Evolutionary conservation across 768 basidiomycete species (phyloP), one percentile per base, ranked within the genome.

Genomic region (Agaricus subrufescens): DNA sequence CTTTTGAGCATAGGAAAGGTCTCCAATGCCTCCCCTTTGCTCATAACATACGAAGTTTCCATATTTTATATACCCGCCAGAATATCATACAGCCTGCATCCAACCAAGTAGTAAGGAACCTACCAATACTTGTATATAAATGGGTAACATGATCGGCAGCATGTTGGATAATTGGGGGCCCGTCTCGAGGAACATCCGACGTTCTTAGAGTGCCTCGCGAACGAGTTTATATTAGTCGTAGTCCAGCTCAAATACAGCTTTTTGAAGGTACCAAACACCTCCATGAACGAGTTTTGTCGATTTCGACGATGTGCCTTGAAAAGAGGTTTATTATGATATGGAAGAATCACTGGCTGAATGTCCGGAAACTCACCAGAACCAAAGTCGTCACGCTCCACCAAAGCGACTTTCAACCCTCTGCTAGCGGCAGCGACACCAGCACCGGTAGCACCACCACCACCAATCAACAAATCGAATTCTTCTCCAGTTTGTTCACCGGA

Each of bases 161-260:
- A 19, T 19, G 19, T 19, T 19, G 19, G 19, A 19, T 19, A 19
- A 79, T 71, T 99, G 97, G 0, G 96, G 96, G 0, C 96, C 96
- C 0, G 91, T 98, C 65, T 97, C 89, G 19, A 99, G 75, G 78
- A 99, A 99, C 47, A 95, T 94, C 58, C 78, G 80, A 29, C 96
- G 83, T 72, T 99, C 97, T 62, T 92, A 89, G 6, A 98, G 79
- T 12, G 96, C 94, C 68, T 98, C 96, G n/a, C 79, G 79, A 29
- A 99, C 96, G 56, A 99, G 88, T 68, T 97, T 97, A 77, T 87
- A 95, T 67, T 95, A 93, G 66, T 94, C 94, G 64, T 96, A 97
- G 67, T 98, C 95, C 59, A 97, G 83, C 64, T 96, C 95, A 65
- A 95, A 83, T 37, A 98, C 81, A 2, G 96, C 96, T 67, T 98